phyloP scores from a whole-genome alignment of 164 flowering plant genomes.

The Cinnamomum chago region DNA sequence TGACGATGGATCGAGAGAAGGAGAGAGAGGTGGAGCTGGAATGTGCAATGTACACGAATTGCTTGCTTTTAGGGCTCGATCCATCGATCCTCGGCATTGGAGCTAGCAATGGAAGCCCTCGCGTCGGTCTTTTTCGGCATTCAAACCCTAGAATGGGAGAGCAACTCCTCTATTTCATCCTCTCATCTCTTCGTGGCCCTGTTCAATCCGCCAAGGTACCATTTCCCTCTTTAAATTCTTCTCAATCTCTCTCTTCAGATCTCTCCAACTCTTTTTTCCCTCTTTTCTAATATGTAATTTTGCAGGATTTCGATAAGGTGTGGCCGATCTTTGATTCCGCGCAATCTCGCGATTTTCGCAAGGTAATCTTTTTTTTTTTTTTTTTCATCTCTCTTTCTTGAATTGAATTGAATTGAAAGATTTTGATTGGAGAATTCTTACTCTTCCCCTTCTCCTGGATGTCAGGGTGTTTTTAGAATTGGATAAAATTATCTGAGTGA shows the following conservation, averaged over 20 bases:
- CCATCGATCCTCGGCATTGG: conserved; percentile 73
- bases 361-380: conserved; percentile 68
- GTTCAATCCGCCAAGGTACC: conserved; percentile 82
- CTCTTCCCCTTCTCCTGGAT: too few species aligned
- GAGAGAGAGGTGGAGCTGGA: conserved; percentile 96
- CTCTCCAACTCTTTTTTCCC: background rate
- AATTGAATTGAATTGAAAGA: too few species aligned
- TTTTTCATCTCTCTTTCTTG: too few species aligned
- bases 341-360: conserved; percentile 93
- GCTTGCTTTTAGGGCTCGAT: conserved; percentile 89
- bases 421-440: too few species aligned
- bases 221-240: background rate
- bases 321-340: conserved; percentile 99
- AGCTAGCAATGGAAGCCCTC: conserved; percentile 50
- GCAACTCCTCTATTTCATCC: conserved; percentile 87
- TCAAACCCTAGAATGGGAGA: conserved; percentile 98
- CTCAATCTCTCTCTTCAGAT: conserved; percentile 1
- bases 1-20: conserved; percentile 97
- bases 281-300: conserved; percentile 24
- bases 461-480: background rate
- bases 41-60: conserved; percentile 98
- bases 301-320: conserved; percentile 96
- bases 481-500: background rate
- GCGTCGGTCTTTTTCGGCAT: conserved; percentile 91
- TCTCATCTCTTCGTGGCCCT: conserved; percentile 92